Evolutionary conservation across 2,329 filamentous ascomycete species (phyloP), one percentile per base, ranked within the genome.

Genomic region (Fusarium longipes): DNA sequence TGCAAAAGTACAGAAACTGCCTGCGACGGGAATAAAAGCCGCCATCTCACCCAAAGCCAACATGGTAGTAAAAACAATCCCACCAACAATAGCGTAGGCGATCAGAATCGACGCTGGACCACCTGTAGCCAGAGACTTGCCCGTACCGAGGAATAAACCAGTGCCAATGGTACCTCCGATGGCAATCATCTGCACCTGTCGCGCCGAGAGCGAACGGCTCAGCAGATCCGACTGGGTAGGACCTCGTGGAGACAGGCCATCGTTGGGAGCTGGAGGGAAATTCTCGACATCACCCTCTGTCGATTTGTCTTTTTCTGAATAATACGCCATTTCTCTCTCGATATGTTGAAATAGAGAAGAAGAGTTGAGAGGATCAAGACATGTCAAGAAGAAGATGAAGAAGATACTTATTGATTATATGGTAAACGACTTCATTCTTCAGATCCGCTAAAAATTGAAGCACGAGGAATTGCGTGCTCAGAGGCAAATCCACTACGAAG

Each of bases 131-230:
- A 90, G 76, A 6, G 86, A 84, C 71, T 85, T 86, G 11, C 87
- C 87, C 1, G 86, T 88, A 29, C 87, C 87, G 8, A 90, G 79
- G 66, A 90, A 90, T 6, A 90, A 76, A 4, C 87, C 87, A 0
- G 87, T 89, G 10, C 86, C 85, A 44, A 87, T 87, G 2, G 84
- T 87, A 33, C 85, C 85, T 20, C 83, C 85, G 47, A 87, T 85
- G 40, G 88, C 88, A 63, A 90, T 88, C 87, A 90, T 89, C 77
- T 90, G 87, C 12, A 90, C 85, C 74, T 90, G 88, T n/a, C 87
- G 83, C 17, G 85, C 76, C 4, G 85, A 86, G 14, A 89, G 80
- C 39, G 84, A 82, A 7, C 87, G 84, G 20, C 81, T 80, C 12
- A 90, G 79, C 52, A 78, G 79, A 68, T 87, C 84, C 4, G 80